Evolutionary conservation across 139 green algal species (phyloP).

Genomic region (Chlamydomonas schloesseri): DNA sequence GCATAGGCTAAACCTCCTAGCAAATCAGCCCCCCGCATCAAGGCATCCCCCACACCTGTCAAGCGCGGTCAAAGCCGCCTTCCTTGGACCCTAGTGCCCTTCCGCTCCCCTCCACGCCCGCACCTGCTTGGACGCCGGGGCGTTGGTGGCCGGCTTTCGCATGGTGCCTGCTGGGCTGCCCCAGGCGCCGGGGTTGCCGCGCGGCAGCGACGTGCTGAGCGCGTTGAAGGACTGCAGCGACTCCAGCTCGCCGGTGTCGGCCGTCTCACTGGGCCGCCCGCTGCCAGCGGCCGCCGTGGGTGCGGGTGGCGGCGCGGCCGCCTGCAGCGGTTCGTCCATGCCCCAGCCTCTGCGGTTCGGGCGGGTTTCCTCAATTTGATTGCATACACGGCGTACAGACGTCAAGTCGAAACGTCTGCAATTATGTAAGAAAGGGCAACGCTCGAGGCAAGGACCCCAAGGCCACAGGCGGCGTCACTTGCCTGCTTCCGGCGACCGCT

Average conservation of each 20-base stretch:
- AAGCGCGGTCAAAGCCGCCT: too few relatives aligned
- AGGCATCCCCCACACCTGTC: too few relatives aligned
- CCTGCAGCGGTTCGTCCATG: slow-evolving; percentile 24
- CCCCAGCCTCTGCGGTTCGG: slow-evolving; percentile 13
- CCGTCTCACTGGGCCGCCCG: neutral
- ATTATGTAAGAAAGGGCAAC: too few relatives aligned
- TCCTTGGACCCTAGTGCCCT: too few relatives aligned
- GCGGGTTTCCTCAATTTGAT: too few relatives aligned
- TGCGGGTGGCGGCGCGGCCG: neutral
- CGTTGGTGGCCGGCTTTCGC: neutral
- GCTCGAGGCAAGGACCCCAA: too few relatives aligned
- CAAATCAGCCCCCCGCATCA: too few relatives aligned
- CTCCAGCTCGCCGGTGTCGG: slow-evolving; percentile 10
- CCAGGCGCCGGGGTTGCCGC: slow-evolving; percentile 2
- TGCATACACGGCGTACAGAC: too few relatives aligned
- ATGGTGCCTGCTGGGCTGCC: neutral
- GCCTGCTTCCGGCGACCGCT: neutral
- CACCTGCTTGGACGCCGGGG: too few relatives aligned
- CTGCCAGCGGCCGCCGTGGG: neutral
- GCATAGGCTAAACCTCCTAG: too few relatives aligned
- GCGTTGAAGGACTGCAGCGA: slow-evolving; percentile 32
- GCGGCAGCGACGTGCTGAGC: slow-evolving; percentile 14
- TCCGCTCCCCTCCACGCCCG: too few relatives aligned
- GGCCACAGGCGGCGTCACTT: neutral
- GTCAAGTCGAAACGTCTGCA: too few relatives aligned